Evolutionary conservation across 768 basidiomycete species (phyloP).

Genomic region (Thelephora aurantiotincta): DNA sequence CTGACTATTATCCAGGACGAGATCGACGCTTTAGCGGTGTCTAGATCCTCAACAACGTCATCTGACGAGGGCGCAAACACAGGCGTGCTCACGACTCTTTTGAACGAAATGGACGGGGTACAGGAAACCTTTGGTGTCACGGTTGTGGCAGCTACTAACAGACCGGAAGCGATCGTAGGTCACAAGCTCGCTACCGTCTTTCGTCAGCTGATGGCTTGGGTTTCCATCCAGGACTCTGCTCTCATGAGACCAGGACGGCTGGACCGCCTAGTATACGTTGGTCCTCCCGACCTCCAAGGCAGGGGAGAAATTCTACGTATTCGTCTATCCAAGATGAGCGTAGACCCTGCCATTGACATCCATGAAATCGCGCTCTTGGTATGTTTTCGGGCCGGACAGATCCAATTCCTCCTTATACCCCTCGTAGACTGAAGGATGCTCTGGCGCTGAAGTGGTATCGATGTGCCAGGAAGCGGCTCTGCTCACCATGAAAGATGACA

Average conservation of each 20-base stretch:
- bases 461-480: conserved; percentile 96
- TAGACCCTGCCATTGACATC: conserved; percentile 57
- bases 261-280: conserved; percentile 89
- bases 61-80: conserved; percentile 52
- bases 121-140: conserved; percentile 93
- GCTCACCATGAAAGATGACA: conserved; percentile 78
- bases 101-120: conserved; percentile 99
- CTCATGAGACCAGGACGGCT: conserved; percentile 90
- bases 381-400: conserved; percentile 7
- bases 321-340: conserved; percentile 64
- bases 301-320: conserved; percentile 80
- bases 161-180: conserved; percentile 83
- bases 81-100: conserved; percentile 81
- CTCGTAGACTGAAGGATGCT: conserved; percentile 84
- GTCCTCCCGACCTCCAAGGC: conserved; percentile 71
- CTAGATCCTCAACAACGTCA: conserved; percentile 29
- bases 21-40: conserved; percentile 84
- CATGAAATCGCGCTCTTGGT: conserved; percentile 59
- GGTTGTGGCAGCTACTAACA: conserved; percentile 89
- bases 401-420: conserved; percentile 2
- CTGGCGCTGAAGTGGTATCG: conserved; percentile 85
- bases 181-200: background rate
- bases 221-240: conserved; percentile 66
- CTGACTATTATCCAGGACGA: conserved; percentile 54
- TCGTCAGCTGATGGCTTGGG: background rate